Conservation (phyloP, 2,329 filamentous ascomycete species). For the Penicillium sp. region DNA sequence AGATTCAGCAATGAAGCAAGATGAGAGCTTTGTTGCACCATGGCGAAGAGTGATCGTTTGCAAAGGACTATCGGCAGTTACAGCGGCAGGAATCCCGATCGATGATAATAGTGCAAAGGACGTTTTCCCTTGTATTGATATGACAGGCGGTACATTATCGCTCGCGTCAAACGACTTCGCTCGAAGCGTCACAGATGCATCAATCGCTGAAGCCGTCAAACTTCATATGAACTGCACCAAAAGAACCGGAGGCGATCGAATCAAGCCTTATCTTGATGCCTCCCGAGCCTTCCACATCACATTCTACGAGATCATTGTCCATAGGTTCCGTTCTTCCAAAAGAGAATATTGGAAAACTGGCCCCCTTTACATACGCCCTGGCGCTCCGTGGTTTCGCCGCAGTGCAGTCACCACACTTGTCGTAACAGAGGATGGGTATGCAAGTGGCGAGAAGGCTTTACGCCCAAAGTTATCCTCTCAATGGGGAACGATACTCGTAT, state of each 20-base stretch:
- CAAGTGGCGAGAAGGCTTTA: not conserved
- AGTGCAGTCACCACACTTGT: not conserved
- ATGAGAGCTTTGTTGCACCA: not conserved
- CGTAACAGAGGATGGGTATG: not conserved
- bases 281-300: slow-evolving; percentile 1
- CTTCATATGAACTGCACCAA: slow-evolving; percentile 3
- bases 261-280: not conserved
- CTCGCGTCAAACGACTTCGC: not conserved
- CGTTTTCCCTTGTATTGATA: not conserved
- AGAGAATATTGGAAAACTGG: not conserved
- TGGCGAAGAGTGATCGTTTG: slow-evolving; percentile 5
- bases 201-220: not conserved
- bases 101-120: not conserved
- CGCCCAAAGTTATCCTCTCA: not conserved
- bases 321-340: not conserved
- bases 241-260: not conserved
- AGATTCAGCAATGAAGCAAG: not conserved
- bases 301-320: not conserved
- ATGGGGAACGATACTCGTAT: not conserved
- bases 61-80: not conserved
- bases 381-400: not conserved
- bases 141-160: not conserved
- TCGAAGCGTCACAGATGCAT: not conserved
- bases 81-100: not conserved
- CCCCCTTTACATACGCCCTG: not conserved